phyloP scores from a whole-genome alignment of 2,329 filamentous ascomycete genomes.

The Rachicladosporium sp. region DNA sequence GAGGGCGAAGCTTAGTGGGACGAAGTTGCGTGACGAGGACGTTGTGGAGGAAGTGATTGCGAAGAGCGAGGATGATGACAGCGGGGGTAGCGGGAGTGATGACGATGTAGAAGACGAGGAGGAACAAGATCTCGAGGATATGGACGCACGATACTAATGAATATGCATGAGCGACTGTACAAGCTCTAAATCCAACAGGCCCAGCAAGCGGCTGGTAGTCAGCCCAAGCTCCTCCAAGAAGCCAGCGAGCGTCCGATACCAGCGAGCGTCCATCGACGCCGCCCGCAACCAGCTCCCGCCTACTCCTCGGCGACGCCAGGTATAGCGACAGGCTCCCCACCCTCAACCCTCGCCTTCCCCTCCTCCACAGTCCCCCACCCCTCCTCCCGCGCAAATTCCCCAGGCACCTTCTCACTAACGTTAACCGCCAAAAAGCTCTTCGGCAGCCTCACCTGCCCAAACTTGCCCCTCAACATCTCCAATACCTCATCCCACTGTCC shows the following conservation, averaged over 20 bases:
- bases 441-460: slow-evolving; percentile 56
- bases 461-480: slow-evolving; percentile 85
- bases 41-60: slow-evolving; percentile 4
- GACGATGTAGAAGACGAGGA: slow-evolving; percentile 26
- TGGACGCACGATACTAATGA: slow-evolving; percentile 19
- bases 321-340: background rate
- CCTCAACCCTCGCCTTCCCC: slow-evolving; percentile 2
- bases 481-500: slow-evolving; percentile 93
- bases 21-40: slow-evolving; percentile 10
- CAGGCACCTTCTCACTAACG: slow-evolving; percentile 35
- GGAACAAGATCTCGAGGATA: slow-evolving; percentile 25
- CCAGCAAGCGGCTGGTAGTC: no score
- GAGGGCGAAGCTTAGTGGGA: slow-evolving; percentile 10
- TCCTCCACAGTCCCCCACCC: slow-evolving; percentile 8
- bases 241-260: no score
- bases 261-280: no score
- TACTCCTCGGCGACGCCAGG: no score
- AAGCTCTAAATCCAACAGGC: no score
- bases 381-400: slow-evolving; percentile 25
- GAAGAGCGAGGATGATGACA: slow-evolving; percentile 10
- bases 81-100: slow-evolving; percentile 20
- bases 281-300: no score
- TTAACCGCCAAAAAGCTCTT: slow-evolving; percentile 41
- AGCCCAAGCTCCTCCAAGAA: no score
- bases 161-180: no score